Conservation (phyloP, 2,329 filamentous ascomycete genomes). For the Claviceps fusiformis region DNA sequence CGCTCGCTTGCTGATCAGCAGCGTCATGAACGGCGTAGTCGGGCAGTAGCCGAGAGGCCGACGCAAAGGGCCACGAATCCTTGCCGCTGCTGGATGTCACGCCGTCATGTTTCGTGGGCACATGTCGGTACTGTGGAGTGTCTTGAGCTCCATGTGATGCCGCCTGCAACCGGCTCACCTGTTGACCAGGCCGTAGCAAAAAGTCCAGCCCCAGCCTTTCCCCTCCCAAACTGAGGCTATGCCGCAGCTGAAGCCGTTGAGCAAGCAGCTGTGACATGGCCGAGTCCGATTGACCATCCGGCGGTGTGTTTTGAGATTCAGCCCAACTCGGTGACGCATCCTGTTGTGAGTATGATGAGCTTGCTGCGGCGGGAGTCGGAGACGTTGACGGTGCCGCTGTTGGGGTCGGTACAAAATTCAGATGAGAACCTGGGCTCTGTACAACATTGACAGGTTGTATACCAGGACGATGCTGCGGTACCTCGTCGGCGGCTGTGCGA, state of each 20-base stretch:
- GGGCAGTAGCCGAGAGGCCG: background rate
- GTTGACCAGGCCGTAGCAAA: conserved; percentile 36
- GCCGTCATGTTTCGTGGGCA: conserved; percentile 40
- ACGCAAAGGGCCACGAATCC: background rate
- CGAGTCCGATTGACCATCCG: conserved; percentile 1
- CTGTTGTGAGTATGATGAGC: background rate
- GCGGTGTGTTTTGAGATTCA: background rate
- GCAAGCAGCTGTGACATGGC: conserved; percentile 23
- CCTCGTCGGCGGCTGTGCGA: background rate
- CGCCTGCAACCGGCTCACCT: conserved; percentile 37
- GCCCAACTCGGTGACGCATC: background rate
- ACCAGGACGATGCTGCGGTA: background rate
- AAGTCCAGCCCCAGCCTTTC: conserved; percentile 64
- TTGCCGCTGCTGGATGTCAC: conserved; percentile 12
- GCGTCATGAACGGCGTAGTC: background rate
- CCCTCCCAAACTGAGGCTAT: conserved; percentile 45
- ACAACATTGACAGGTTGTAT: background rate
- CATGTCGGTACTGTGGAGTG: conserved; percentile 27
- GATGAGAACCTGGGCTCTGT: background rate
- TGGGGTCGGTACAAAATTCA: background rate
- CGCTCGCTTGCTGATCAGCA: background rate
- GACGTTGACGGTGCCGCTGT: background rate
- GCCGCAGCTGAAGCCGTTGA: conserved; percentile 35
- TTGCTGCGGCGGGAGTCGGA: background rate
- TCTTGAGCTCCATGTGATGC: conserved; percentile 35